Percentiles rank a stretch among this genome's conserved stretches.
Evolutionary conservation across 2,329 filamentous ascomycete species (phyloP).

Genomic region (Aspergillus floridensis): DNA sequence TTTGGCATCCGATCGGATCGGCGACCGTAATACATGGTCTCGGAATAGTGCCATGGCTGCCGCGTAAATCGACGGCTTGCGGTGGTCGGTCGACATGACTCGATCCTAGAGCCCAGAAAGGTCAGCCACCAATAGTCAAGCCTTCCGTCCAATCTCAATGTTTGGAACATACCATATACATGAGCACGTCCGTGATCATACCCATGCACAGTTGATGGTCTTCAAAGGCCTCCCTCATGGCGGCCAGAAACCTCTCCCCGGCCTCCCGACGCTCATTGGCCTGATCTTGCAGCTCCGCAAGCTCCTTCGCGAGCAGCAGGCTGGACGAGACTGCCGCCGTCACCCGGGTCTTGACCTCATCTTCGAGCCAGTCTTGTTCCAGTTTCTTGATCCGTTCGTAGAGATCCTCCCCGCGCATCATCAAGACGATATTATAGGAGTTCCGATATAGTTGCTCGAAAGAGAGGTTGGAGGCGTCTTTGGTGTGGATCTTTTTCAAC

Average conservation of each 20-base stretch:
- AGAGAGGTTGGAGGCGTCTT: slow-evolving; percentile 83
- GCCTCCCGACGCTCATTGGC: slow-evolving; percentile 73
- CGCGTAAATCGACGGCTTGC: slow-evolving; percentile 74
- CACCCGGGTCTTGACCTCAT: slow-evolving; percentile 70
- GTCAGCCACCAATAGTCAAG: slow-evolving; percentile 1
- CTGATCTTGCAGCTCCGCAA: slow-evolving; percentile 53
- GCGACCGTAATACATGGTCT: slow-evolving; percentile 73
- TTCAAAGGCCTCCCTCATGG: slow-evolving; percentile 75
- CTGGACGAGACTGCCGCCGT: slow-evolving; percentile 67
- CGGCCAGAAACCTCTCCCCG: slow-evolving; percentile 78
- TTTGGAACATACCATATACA: slow-evolving; percentile 70
- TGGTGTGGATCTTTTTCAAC: slow-evolving; percentile 82
- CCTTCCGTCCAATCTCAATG: background rate
- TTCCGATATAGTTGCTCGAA: slow-evolving; percentile 95
- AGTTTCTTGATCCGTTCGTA: slow-evolving; percentile 79
- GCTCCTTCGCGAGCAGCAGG: slow-evolving; percentile 56
- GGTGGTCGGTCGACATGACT: slow-evolving; percentile 71
- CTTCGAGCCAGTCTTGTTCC: slow-evolving; percentile 76
- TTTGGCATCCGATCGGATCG: slow-evolving; percentile 43
- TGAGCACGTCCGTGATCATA: slow-evolving; percentile 93
- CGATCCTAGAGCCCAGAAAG: slow-evolving; percentile 61
- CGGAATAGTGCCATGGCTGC: slow-evolving; percentile 84
- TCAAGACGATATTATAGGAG: slow-evolving; percentile 88
- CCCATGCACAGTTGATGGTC: slow-evolving; percentile 91
- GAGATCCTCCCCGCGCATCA: slow-evolving; percentile 77